Evolutionary conservation across 148 eudicot species (phyloP), one percentile per base, ranked within the genome.

Genomic region (Beta vulgaris): DNA sequence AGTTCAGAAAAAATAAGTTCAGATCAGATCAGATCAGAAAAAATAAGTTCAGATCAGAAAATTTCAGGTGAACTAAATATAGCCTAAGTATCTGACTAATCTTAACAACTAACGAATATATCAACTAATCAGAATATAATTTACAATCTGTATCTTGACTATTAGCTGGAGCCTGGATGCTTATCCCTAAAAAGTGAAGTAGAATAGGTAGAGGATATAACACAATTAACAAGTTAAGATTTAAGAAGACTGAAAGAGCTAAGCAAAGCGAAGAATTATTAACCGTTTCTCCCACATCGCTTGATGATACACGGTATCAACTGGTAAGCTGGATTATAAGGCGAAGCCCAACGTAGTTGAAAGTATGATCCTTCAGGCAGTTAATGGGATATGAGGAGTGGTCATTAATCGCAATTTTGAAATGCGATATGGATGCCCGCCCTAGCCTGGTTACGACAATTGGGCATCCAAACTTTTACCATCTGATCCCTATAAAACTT

Each of bases 361-460:
- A 62, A 25, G 46, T 19, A 83, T 79, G 83, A 79, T 80, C 83
- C 86, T 79, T 83, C 83, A 80, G 83, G 78, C 81, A 80, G 78
- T 76, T 18, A 72, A 83, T 12, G 84, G 80, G 79, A 80, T 3
- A 81, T 80, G 84, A 84, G 55, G 84, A 84, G 86, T 84, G 86
- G 83, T 83, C 73, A 64, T 26, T 13, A 1, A 48, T 77, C 60
- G 81, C 83, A 15, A n/a, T n/a, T 1, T 7, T 6, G 0, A 11
- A 21, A 42, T 26, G 84, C 73, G 81, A 79, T 79, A 73, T 44
- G 80, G 86, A 81, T 84, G 86, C 48, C 65, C 75, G 76, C 76
- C 78, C 76, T 44, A 2, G 84, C 84, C 84, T 78, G 69, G 79
- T 80, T 80, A 83, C 86, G 83, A 83, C 86, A 53, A 72, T 19